Evolutionary conservation across 2,329 filamentous ascomycete species (phyloP).

Genomic region (Xylaria sp.): DNA sequence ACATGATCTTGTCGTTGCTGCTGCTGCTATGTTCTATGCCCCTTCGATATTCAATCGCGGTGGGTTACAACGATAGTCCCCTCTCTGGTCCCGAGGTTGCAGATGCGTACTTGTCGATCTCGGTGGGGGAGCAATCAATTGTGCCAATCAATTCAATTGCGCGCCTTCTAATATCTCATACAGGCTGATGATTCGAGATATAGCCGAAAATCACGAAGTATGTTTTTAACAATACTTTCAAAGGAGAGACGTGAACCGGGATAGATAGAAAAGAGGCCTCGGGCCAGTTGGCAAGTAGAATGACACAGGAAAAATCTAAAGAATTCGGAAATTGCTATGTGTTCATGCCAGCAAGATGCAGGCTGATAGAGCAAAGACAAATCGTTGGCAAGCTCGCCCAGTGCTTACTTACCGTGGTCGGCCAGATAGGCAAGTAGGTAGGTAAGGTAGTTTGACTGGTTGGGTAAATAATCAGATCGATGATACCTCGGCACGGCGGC

Average conservation of each 20-base stretch:
- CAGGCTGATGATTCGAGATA: conserved; percentile 17
- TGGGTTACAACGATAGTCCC: neutral
- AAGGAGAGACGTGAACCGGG: conserved; percentile 2
- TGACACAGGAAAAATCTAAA: neutral
- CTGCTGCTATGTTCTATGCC: neutral
- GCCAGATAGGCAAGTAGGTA: neutral
- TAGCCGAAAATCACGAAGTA: neutral
- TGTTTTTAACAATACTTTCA: neutral
- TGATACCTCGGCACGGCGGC: conserved; percentile 14
- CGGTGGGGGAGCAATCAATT: conserved; percentile 19
- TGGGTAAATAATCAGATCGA: conserved; percentile 15
- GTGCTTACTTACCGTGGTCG: neutral
- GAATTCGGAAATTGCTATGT: conserved; percentile 27
- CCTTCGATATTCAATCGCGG: neutral
- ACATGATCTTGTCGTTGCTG: conserved; percentile 33
- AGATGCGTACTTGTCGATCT: conserved; percentile 15
- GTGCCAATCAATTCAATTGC: conserved; percentile 1
- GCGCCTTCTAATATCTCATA: conserved; percentile 7
- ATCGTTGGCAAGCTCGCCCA: neutral
- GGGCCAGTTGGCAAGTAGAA: neutral
- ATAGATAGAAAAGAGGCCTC: conserved; percentile 9
- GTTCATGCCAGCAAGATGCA: conserved; percentile 30
- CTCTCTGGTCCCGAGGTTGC: neutral
- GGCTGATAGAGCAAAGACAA: conserved; percentile 14
- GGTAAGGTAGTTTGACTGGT: neutral